These are phyloP conservation scores for Lenzites betulinus DNA, from an alignment of 768 basidiomycete species.

Conservation along the genomic window DNA sequence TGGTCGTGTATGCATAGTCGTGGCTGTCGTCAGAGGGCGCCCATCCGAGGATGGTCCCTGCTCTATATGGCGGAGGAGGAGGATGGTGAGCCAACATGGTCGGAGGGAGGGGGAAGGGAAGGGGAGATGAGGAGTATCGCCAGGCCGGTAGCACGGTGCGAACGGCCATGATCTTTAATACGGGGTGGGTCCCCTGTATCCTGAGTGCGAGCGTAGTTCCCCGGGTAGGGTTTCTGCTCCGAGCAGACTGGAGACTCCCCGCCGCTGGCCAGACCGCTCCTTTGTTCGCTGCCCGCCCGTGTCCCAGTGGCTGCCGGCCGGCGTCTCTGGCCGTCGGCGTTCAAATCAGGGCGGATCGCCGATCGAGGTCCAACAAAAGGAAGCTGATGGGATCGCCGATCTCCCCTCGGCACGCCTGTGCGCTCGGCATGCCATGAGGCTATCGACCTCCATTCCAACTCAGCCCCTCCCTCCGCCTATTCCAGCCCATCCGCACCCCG, in stretches of 20 bases:
- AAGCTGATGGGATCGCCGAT: constrained; percentile 20
- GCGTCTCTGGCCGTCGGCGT: constrained; percentile 5
- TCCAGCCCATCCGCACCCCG: constrained; percentile 2
- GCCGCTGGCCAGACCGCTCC: constrained; percentile 12
- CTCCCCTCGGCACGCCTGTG: constrained; percentile 8
- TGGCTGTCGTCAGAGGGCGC: constrained; percentile 16
- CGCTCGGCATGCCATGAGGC: constrained; percentile 19
- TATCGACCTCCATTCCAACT: constrained; percentile 20
- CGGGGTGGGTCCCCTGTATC: constrained; percentile 10
- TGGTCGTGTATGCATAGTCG: constrained; percentile 10
- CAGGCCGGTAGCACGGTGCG: constrained; percentile 7
- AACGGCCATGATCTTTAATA: constrained; percentile 18
- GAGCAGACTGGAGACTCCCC: constrained; percentile 1
- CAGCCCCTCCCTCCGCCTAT: constrained; percentile 7
- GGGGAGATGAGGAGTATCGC: constrained; percentile 16
- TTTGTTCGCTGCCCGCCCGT: constrained; percentile 9
- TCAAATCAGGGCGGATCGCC: constrained; percentile 16
- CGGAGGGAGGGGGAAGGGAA: background rate
- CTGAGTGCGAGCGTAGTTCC: background rate
- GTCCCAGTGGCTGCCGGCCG: background rate
- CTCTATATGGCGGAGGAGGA: constrained; percentile 11
- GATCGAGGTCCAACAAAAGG: constrained; percentile 23
- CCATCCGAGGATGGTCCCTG: constrained; percentile 21
- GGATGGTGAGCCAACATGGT: too few species aligned
- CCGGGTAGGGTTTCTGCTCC: constrained; percentile 3